A percentile compares a stretch with the other conserved stretches of the same genome.
These are phyloP conservation scores for Penicillium occitanis DNA, from an alignment of 2,329 filamentous ascomycete species.

Conservation along the genomic window DNA sequence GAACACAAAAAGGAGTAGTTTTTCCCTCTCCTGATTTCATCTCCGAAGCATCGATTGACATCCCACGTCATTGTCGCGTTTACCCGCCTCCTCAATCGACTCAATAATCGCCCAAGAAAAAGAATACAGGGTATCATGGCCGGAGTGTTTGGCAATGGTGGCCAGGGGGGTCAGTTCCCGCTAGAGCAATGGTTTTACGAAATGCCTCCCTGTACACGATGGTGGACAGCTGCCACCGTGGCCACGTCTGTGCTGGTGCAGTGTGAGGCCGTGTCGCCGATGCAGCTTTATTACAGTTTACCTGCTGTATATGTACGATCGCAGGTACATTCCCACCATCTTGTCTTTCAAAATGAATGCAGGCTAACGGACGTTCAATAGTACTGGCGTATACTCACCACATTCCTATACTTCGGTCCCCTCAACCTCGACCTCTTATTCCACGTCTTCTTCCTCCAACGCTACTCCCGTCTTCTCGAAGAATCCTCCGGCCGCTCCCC, in stretches of 20 bases:
- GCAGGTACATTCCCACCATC: constrained; percentile 63
- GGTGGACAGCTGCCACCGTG: constrained; percentile 94
- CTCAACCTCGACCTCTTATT: constrained; percentile 92
- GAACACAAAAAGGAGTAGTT: neutral
- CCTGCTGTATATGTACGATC: constrained; percentile 86
- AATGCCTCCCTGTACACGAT: constrained; percentile 92
- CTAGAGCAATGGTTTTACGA: constrained; percentile 99
- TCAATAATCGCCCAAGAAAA: neutral
- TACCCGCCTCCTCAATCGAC: neutral
- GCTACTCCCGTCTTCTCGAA: constrained; percentile 91
- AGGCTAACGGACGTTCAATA: constrained; percentile 41
- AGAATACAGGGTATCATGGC: constrained; percentile 31
- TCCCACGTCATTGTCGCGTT: constrained; percentile 9
- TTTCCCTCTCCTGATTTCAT: neutral
- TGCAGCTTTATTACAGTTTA: constrained; percentile 96
- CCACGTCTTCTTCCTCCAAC: constrained; percentile 97
- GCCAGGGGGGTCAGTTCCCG: constrained; percentile 63
- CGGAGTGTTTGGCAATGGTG: constrained; percentile 47
- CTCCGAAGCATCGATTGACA: neutral
- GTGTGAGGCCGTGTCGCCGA: constrained; percentile 87
- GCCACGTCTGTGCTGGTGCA: constrained; percentile 86
- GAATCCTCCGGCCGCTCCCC: constrained; percentile 89
- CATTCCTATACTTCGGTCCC: constrained; percentile 96
- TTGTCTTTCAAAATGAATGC: neutral
- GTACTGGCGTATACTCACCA: constrained; percentile 97